phyloP scores from a whole-genome alignment of 257 asterid genomes.

The Nicotiana noctiflora region DNA sequence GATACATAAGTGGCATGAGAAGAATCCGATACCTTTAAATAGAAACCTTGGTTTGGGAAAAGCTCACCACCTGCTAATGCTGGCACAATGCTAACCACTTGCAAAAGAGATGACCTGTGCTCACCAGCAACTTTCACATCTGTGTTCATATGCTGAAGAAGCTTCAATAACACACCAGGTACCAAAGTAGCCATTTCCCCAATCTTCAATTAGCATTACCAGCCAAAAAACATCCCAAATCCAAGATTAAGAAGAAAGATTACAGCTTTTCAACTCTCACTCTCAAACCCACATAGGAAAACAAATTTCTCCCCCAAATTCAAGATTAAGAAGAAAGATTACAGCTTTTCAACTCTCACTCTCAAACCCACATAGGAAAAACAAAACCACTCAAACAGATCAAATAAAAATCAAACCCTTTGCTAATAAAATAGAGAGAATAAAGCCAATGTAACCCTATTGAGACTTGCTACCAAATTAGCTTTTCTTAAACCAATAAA shows the following conservation, averaged over 20 bases:
- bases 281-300: neutral
- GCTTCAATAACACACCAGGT: constrained; percentile 88
- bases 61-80: constrained; percentile 96
- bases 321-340: neutral
- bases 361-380: neutral
- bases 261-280: neutral
- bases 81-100: constrained; percentile 93
- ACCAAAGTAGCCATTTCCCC: constrained; percentile 74
- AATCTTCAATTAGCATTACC: constrained; percentile 33
- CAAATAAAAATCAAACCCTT: constrained; percentile 7
- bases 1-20: constrained; percentile 97
- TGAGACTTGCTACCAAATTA: constrained; percentile 13
- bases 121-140: constrained; percentile 94
- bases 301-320: neutral
- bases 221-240: constrained; percentile 19
- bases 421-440: neutral
- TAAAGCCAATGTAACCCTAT: neutral
- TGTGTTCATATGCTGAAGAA: constrained; percentile 97
- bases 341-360: neutral
- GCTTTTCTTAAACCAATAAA: constrained; percentile 5
- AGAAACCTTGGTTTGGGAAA: constrained; percentile 90
- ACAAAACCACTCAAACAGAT: constrained; percentile 9
- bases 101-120: constrained; percentile 85
- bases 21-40: constrained; percentile 96
- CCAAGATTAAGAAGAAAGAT: constrained; percentile 1